These are phyloP conservation scores for Dioscorea cayenensis DNA, from an alignment of 116 monocot genomes.

Conservation along the genomic window DNA sequence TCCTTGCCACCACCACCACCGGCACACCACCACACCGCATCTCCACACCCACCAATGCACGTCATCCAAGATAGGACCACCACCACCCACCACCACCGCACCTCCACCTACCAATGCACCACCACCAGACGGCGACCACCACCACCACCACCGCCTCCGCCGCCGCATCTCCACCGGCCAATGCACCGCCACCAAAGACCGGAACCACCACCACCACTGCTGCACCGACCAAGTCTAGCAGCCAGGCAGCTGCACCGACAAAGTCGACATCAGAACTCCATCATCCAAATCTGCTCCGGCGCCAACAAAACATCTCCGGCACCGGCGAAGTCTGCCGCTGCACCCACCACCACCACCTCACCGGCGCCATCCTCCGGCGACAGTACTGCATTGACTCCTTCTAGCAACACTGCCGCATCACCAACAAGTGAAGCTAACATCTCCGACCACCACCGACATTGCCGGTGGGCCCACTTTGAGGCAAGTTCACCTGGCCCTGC, in stretches of 20 bases:
- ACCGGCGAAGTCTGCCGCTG: neutral
- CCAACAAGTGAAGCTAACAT: no score
- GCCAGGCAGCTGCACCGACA: neutral
- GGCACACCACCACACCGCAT: neutral
- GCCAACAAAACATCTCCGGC: no score
- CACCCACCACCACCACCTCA: neutral
- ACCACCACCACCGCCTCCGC: no score
- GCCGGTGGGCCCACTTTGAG: neutral
- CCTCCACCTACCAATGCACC: neutral
- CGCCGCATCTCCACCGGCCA: no score
- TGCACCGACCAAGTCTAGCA: neutral
- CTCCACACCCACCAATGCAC: neutral
- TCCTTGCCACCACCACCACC: no score
- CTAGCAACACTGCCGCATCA: no score
- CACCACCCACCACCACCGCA: neutral
- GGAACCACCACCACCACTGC: neutral
- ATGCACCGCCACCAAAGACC: slow-evolving; percentile 1
- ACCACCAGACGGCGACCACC: neutral
- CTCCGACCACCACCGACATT: neutral
- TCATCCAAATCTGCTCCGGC: neutral
- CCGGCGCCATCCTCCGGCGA: neutral
- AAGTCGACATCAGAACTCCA: neutral
- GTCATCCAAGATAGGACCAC: no score
- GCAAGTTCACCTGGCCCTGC: neutral
- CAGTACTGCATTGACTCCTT: no score